phyloP scores from a whole-genome alignment of 1,284 basidiomycete species.

The Leccinum cinnamomeum region DNA sequence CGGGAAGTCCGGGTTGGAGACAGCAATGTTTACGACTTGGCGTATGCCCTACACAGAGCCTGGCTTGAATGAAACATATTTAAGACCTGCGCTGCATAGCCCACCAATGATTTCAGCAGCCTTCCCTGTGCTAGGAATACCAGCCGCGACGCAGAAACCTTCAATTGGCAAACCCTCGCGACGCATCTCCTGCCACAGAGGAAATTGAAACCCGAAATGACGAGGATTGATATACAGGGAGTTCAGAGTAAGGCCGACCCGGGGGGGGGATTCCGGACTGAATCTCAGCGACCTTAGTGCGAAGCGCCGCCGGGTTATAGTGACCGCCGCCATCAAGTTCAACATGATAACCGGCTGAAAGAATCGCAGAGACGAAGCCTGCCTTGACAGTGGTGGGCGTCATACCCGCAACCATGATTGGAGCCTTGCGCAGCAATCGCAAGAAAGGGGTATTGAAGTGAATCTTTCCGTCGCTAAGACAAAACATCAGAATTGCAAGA shows the following conservation, averaged over 20 bases:
- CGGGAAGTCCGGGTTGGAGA: constrained; percentile 93
- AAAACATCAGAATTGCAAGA: constrained; percentile 14
- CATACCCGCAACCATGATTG: constrained; percentile 99
- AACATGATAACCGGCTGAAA: constrained; percentile 93
- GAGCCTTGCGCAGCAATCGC: constrained; percentile 91
- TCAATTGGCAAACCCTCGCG: constrained; percentile 94
- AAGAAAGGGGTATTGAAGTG: constrained; percentile 97
- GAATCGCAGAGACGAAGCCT: constrained; percentile 88
- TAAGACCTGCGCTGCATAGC: constrained; percentile 79
- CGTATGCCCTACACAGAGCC: constrained; percentile 97
- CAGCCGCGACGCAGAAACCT: constrained; percentile 97
- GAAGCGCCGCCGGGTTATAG: constrained; percentile 87
- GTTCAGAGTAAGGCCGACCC: constrained; percentile 93
- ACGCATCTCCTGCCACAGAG: constrained; percentile 97
- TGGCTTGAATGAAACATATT: constrained; percentile 96
- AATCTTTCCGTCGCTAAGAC: constrained; percentile 77
- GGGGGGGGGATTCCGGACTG: constrained; percentile 69
- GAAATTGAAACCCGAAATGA: constrained; percentile 96
- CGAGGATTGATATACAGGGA: constrained; percentile 98
- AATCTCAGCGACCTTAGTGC: constrained; percentile 88
- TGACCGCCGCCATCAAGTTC: constrained; percentile 98
- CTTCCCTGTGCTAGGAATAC: constrained; percentile 91
- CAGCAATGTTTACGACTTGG: constrained; percentile 95
- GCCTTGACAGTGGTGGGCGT: constrained; percentile 92
- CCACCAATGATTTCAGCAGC: constrained; percentile 89